phyloP scores from a whole-genome alignment of 2,329 filamentous ascomycete genomes.

The Beauveria asiatica region DNA sequence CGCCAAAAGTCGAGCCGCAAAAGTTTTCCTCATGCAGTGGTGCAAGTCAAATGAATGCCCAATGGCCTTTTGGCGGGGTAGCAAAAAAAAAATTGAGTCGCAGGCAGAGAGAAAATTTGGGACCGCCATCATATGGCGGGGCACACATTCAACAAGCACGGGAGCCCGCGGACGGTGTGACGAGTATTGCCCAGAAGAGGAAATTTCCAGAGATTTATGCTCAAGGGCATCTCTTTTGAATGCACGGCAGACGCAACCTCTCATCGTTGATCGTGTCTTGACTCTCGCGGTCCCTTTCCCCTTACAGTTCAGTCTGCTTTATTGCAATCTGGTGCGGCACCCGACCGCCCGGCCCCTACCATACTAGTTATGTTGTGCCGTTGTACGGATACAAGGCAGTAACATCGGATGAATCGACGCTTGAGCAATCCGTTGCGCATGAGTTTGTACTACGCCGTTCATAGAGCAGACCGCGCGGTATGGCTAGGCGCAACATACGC shows the following conservation, averaged over 20 bases:
- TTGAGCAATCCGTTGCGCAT: too few relatives aligned
- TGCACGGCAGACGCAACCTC: neutral
- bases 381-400: too few relatives aligned
- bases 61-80: conserved; percentile 4
- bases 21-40: conserved; percentile 11
- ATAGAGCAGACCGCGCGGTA: too few relatives aligned
- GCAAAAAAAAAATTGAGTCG: conserved; percentile 1
- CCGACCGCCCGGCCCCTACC: too few relatives aligned
- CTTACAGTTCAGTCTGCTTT: too few relatives aligned
- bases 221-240: too few relatives aligned
- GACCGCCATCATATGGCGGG: conserved; percentile 1
- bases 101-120: neutral
- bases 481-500: too few relatives aligned
- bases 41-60: neutral
- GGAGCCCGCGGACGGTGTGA: conserved; percentile 3
- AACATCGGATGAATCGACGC: too few relatives aligned
- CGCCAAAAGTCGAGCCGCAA: conserved; percentile 3
- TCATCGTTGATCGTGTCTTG: too few relatives aligned
- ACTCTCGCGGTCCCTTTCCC: neutral
- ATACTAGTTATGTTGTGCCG: too few relatives aligned
- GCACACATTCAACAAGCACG: neutral
- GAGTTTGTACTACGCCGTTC: too few relatives aligned
- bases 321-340: too few relatives aligned
- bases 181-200: neutral
- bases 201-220: neutral